Evolutionary conservation across 441 rosid species (phyloP), one percentile per base, ranked within the genome.

Genomic region (Populus hybrid): DNA sequence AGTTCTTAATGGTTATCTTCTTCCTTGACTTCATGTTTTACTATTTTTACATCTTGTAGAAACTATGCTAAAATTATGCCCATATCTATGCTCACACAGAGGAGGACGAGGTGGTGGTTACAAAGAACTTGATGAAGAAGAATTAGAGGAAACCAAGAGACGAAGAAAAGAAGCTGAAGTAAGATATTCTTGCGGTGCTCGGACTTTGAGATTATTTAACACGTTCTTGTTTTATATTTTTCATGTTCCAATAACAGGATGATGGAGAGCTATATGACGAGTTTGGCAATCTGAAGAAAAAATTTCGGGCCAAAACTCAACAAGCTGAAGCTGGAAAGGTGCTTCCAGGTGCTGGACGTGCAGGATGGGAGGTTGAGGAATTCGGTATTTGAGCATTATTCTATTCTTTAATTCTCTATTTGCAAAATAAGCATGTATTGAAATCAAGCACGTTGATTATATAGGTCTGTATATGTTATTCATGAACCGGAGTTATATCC

Each of bases 61-160:
- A 65, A 21, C 42, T 42, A 46, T 76, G 63, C 75, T 73, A 65
- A 79, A 77, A n/a, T 24, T 35, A 16, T 67, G 69, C 73, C 8
- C 74, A 57, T 75, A 68, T 73, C 40, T 68, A n/a, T 75, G 30
- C 72, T 67, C 80, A 70, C 12, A 81, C 81, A 96, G 99, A 84
- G 99, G 98, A 81, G 99, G 99, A 72, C 94, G 97, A 73, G 98
- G 86, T 81, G 99, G 97, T 84, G 98, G 99, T 76, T 96, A 94
- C 84, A 96, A 96, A 81, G 99, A 95, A 87, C 32, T 30, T 30
- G 32, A 30, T 30, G 32, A 30, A 30, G 32, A 30, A 30, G 32
- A 30, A 30, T 30, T 94, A 77, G 98, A 96, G 85, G 99, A 96
- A 89, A 96, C 97, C 14, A 94, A 82, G 84, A 84, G 99, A 34